Evolutionary conservation across 164 flowering plant species (phyloP), one percentile per base, ranked within the genome.

Genomic region (Macadamia integrifolia): DNA sequence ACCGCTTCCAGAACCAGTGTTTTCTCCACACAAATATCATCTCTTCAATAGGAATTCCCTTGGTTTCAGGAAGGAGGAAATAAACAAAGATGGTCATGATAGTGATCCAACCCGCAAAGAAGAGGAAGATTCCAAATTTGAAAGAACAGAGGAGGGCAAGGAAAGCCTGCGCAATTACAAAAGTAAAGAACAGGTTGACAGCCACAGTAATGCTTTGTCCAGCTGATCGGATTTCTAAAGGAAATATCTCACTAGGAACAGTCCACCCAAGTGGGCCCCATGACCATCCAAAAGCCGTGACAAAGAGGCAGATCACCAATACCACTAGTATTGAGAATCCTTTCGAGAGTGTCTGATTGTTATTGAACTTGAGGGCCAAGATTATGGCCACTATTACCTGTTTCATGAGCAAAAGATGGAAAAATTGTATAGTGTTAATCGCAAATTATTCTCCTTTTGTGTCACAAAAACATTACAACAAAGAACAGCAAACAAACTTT

Each of bases 221-320:
- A 0, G 85, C 85, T 8, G 86, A 85, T 17, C 88, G 76, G 5
- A 81, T 85, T 56, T 83, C 88, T 49, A 85, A 52, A 3, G 88
- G 79, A 65, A 85, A 85, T 66, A 83, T 85, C 75, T 85, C 86
- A 44, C 88, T 85, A 6, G 86, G 86, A 30, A 85, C 86, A 0
- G 86, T 83, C 88, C 88, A 85, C 23, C 88, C 88, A 3, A 85
- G 77, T 0, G 86, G 86, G 0, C 88, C 88, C 88, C 86, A 85
- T 40, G 88, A 85, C 84, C 84, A 81, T 30, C 86, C 86, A 32
- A 83, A 85, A 0, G 85, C 98, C 7, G 82, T 70, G 6, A 93
- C 98, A 58, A 93, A 93, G 43, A 88, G 79, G 82, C 96, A 93
- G 55, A 91, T 74, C 61, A 88, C 69, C 0, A 72, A 62, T 71